These are phyloP conservation scores for Curvularia hawaiiensis DNA, from an alignment of 2,329 filamentous ascomycete species.

Conservation along the genomic window DNA sequence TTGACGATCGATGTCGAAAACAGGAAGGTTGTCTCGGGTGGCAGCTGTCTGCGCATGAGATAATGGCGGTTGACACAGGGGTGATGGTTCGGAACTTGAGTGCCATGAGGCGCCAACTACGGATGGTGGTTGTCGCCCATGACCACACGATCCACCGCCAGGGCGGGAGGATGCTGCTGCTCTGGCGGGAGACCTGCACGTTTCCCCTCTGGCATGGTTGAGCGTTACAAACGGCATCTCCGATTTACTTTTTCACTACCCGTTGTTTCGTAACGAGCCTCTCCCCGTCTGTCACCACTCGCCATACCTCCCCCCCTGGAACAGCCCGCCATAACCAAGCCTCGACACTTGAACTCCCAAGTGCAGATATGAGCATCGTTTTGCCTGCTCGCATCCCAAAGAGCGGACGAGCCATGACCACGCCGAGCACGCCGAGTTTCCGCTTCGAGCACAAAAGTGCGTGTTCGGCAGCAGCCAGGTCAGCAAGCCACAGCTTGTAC, in stretches of 20 bases:
- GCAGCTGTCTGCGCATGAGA: conserved; percentile 12
- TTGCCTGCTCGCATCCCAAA: conserved; percentile 6
- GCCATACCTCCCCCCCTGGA: conserved; percentile 3
- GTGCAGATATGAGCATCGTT: conserved; percentile 23
- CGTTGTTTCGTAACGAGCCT: conserved; percentile 20
- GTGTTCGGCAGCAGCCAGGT: conserved; percentile 7
- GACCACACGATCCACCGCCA: conserved; percentile 11
- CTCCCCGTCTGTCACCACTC: conserved; percentile 20
- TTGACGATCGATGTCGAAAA: conserved; percentile 10
- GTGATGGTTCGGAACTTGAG: conserved; percentile 2
- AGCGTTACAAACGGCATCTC: conserved; percentile 23
- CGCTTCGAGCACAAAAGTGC: conserved; percentile 18
- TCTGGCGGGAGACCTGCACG: conserved; percentile 13
- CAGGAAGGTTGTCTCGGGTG: conserved; percentile 8
- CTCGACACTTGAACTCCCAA: conserved; percentile 21
- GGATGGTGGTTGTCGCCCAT: conserved; percentile 6
- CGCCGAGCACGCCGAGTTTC: background rate
- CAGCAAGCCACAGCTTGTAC: conserved; percentile 19
- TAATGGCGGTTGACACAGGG: conserved; percentile 6
- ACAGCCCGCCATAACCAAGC: conserved; percentile 19
- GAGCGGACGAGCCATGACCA: background rate
- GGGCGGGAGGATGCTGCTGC: conserved; percentile 22
- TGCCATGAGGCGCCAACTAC: conserved; percentile 22
- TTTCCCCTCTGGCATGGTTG: conserved; percentile 18
- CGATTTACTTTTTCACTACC: conserved; percentile 21